Conservation (phyloP, 257 asterid species). For the Gentiana straminea region DNA sequence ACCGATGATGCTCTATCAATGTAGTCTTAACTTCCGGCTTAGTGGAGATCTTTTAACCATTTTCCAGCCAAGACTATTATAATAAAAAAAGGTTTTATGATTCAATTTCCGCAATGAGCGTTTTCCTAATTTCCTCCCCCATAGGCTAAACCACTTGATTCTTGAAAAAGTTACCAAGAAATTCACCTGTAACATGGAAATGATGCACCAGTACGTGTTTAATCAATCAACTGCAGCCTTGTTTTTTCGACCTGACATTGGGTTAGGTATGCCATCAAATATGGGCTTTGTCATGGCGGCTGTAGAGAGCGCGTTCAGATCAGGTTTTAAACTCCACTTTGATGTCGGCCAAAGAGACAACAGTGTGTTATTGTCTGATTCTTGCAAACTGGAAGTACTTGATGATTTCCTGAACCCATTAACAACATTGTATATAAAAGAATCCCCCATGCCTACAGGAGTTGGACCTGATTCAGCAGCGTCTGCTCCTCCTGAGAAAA, state of each 20-base stretch:
- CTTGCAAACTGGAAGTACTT: constrained; percentile 61
- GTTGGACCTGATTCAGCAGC: constrained; percentile 32
- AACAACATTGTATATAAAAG: constrained; percentile 20
- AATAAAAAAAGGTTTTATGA: constrained; percentile 10
- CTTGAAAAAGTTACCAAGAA: constrained; percentile 7
- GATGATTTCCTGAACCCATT: constrained; percentile 53
- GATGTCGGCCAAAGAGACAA: constrained; percentile 50
- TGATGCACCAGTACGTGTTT: constrained; percentile 4
- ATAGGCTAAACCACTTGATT: constrained; percentile 11
- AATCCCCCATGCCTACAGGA: constrained; percentile 43
- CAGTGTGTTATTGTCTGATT: constrained; percentile 38
- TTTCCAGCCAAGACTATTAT: constrained; percentile 15
- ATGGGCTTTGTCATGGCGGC: constrained; percentile 62
- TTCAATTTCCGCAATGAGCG: constrained; percentile 7
- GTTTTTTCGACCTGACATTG: constrained; percentile 37
- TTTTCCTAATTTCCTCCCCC: constrained; percentile 14
- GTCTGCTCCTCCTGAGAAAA: constrained; percentile 23
- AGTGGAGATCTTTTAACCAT: constrained; percentile 8
- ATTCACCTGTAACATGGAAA: background rate
- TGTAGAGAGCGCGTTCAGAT: constrained; percentile 50
- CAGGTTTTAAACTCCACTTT: constrained; percentile 79
- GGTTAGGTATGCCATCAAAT: constrained; percentile 62
- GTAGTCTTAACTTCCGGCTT: constrained; percentile 11
- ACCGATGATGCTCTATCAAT: constrained; percentile 8
- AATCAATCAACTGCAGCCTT: constrained; percentile 79